These are phyloP conservation scores for Cochlearia excelsa DNA, from an alignment of 345 rosid species.

Conservation along the genomic window DNA sequence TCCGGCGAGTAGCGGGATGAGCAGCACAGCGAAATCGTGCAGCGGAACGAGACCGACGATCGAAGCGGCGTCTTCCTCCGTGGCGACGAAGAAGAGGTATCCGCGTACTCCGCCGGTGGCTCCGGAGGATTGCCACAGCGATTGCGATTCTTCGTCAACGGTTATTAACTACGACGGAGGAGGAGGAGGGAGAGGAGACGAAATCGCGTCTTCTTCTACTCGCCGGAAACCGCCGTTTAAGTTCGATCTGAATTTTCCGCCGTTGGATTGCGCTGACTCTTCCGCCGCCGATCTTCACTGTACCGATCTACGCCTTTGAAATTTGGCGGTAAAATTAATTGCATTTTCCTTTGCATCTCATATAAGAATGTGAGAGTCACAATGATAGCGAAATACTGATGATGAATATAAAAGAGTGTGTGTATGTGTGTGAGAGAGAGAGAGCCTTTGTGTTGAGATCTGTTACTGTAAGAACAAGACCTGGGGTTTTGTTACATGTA, in stretches of 20 bases:
- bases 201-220: slow-evolving; percentile 45
- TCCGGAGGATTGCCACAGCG: slow-evolving; percentile 82
- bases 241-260: slow-evolving; percentile 84
- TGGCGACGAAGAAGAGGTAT: slow-evolving; percentile 37
- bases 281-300: slow-evolving; percentile 55
- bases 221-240: slow-evolving; percentile 45
- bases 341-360: slow-evolving; percentile 21
- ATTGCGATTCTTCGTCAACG: slow-evolving; percentile 86
- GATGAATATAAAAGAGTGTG: slow-evolving; percentile 8
- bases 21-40: slow-evolving; percentile 89
- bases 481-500: slow-evolving; percentile 30
- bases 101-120: slow-evolving; percentile 56
- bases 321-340: slow-evolving; percentile 7
- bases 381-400: slow-evolving; percentile 6
- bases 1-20: slow-evolving; percentile 77
- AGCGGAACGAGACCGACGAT: slow-evolving; percentile 73
- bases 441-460: slow-evolving; percentile 23
- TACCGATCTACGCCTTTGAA: slow-evolving; percentile 70
- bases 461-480: slow-evolving; percentile 26
- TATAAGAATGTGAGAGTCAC: slow-evolving; percentile 20
- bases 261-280: slow-evolving; percentile 58
- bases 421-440: neutral
- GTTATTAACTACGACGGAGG: slow-evolving; percentile 47
- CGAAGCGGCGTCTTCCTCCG: slow-evolving; percentile 20
- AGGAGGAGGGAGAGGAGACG: slow-evolving; percentile 24